Evolutionary conservation across 2,329 filamentous ascomycete species (phyloP).

Genomic region (Aotearoamyces nothofagi): DNA sequence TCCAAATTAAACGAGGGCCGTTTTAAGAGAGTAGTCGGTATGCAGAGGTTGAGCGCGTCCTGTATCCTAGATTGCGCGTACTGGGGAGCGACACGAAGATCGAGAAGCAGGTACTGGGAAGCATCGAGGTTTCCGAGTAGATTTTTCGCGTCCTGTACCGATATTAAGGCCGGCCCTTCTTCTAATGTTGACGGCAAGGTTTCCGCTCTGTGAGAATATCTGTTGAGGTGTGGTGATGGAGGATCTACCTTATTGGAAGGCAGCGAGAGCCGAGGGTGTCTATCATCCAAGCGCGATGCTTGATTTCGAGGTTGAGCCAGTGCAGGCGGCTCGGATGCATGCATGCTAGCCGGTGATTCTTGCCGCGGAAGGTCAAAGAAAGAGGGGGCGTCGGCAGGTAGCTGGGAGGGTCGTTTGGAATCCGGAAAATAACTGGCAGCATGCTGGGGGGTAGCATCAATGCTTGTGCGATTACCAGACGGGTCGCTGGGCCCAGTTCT

Average conservation of each 20-base stretch:
- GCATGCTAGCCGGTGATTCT: constrained; percentile 29
- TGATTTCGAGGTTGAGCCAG: constrained; percentile 8
- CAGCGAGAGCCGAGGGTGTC: constrained; percentile 38
- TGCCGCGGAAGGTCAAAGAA: constrained; percentile 28
- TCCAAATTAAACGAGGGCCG: constrained; percentile 78
- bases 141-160: constrained; percentile 36
- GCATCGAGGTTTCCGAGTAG: constrained; percentile 30
- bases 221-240: constrained; percentile 19
- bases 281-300: constrained; percentile 25
- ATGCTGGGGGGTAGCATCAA: no score
- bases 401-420: constrained; percentile 27
- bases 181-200: constrained; percentile 37
- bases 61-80: constrained; percentile 60
- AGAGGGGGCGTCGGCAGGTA: constrained; percentile 11
- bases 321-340: constrained; percentile 20
- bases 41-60: constrained; percentile 82
- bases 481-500: constrained; percentile 4
- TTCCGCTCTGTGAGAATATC: constrained; percentile 26
- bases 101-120: constrained; percentile 47
- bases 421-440: constrained; percentile 34
- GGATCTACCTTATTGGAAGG: constrained; percentile 30
- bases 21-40: constrained; percentile 87
- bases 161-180: constrained; percentile 33
- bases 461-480: no score
- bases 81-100: constrained; percentile 76